Conservation (phyloP, 805 yeast genomes). For the Candida oleophila region DNA sequence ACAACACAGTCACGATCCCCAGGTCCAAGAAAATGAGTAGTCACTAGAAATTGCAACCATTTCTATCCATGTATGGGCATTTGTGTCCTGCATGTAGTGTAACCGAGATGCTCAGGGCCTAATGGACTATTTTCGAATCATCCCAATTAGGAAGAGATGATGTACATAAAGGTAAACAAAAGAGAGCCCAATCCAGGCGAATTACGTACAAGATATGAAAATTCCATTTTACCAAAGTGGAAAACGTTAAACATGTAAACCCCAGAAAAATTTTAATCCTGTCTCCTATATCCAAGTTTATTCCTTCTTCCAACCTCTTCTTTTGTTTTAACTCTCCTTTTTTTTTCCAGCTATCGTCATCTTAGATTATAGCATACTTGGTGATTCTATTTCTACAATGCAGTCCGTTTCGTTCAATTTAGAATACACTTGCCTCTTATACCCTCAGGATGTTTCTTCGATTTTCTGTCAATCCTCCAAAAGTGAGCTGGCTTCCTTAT, state of each 20-base stretch:
- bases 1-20: no score
- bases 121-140: constrained; percentile 1
- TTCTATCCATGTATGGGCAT: no score
- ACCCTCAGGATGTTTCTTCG: constrained; percentile 9
- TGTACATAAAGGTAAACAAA: background rate
- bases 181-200: background rate
- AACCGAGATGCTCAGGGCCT: no score
- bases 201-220: background rate
- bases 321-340: no score
- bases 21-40: no score
- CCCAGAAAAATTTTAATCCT: no score
- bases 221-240: background rate
- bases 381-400: constrained; percentile 6
- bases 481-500: constrained; percentile 6
- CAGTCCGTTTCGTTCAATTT: constrained; percentile 9
- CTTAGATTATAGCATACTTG: background rate
- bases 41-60: no score
- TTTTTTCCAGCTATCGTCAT: no score
- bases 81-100: background rate
- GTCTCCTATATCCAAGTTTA: no score
- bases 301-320: no score
- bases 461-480: constrained; percentile 1
- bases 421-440: constrained; percentile 26
- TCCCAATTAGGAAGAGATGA: constrained; percentile 12
- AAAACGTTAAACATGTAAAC: background rate